Evolutionary conservation across 257 asterid genomes (phyloP), one percentile per base, ranked within the genome.

Genomic region (Craterostigma plantagineum): DNA sequence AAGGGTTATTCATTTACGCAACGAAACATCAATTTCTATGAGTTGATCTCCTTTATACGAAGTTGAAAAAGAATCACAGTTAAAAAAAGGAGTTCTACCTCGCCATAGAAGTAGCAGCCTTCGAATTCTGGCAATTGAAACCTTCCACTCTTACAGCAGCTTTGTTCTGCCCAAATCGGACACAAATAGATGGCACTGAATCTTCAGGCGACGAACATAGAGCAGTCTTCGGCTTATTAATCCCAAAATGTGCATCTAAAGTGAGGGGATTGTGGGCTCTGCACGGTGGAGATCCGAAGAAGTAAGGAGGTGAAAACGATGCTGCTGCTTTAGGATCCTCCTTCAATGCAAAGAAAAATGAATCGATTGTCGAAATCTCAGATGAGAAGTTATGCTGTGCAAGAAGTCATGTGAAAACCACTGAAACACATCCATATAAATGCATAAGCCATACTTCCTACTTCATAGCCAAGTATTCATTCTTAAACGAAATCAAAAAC

Each of bases 241-340:
- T 54, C 45, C 71, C 45, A 18, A 73, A 73, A 54, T 51, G 48
- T 41, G 52, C 59, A 43, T 73, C 81, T 15, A 51, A 69, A n/a
- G 56, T 57, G 4, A 69, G 7, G 37, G 81, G 81, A 48, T 69
- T 63, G 18, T 51, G 15, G 16, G 61, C 51, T 48, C 76, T 53
- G 56, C 71, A 36, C 40, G 76, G 76, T 35, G 76, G 76, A 33
- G 81, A 53, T 11, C 73, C 73, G 10, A 47, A 43, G 39, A 58
- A 48, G 38, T 58, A 64, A 0, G 70, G 76, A 35, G 75, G 72
- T 0, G 76, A 66, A 11, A 63, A 61, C 38, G 73, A 41, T 45
- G 45, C 45, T 42, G 51, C 34, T 44, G 56, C 59, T 53, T 59
- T 46, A 38, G 42, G 16, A 30, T 49, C 53, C 15, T 52, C 76